Evolutionary conservation across 495 filamentous ascomycete genomes (phyloP).

Genomic region (Filosporella fistucella): DNA sequence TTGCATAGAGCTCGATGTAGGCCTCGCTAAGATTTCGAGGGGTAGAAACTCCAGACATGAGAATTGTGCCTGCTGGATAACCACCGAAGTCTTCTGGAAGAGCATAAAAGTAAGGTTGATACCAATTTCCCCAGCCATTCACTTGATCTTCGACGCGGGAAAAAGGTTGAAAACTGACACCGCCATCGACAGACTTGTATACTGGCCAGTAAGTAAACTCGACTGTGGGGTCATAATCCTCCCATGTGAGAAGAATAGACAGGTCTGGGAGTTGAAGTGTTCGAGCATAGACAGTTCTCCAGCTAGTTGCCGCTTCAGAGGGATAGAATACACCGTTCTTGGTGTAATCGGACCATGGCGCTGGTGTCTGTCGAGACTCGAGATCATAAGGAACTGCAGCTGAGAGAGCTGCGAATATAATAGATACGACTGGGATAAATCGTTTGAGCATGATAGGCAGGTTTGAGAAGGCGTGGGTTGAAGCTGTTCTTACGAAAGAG

Average conservation of each 20-base stretch:
- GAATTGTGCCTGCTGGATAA: constrained; percentile 53
- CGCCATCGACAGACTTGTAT: constrained; percentile 55
- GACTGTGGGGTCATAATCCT: neutral
- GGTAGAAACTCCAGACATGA: constrained; percentile 54
- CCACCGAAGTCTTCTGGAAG: constrained; percentile 49
- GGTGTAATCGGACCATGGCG: too few species aligned
- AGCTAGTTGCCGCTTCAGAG: neutral
- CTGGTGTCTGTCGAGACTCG: too few species aligned
- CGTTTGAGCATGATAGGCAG: too few species aligned
- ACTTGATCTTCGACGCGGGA: constrained; percentile 54
- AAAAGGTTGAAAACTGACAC: constrained; percentile 53
- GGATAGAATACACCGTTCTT: neutral
- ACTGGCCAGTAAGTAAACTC: constrained; percentile 52
- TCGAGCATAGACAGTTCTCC: constrained; percentile 46
- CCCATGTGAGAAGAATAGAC: constrained; percentile 54
- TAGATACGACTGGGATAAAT: too few species aligned
- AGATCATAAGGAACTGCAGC: too few species aligned
- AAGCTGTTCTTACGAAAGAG: too few species aligned
- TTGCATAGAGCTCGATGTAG: constrained; percentile 63
- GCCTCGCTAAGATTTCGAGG: constrained; percentile 54
- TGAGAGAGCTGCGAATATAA: too few species aligned
- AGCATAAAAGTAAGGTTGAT: constrained; percentile 62
- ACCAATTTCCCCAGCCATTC: constrained; percentile 56
- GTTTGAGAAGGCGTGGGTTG: too few species aligned
- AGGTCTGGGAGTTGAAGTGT: constrained; percentile 41